Evolutionary conservation across 2,329 filamentous ascomycete genomes (phyloP), one percentile per base, ranked within the genome.

Genomic region (Penicillium sp.): DNA sequence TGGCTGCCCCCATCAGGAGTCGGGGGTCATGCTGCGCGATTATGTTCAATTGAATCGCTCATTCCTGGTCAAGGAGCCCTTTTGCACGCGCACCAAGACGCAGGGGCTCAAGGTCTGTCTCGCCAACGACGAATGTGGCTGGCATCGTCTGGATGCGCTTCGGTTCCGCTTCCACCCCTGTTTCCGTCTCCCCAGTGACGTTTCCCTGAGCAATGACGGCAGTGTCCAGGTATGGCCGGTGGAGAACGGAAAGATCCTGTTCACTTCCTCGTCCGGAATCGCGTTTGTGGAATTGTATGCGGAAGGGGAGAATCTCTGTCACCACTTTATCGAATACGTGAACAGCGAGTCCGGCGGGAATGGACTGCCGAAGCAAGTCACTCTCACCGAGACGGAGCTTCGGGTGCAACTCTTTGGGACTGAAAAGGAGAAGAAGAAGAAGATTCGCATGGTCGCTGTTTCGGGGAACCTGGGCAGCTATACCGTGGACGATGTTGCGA

Each of bases 91-190:
- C 39, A 95, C 89, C 2, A 89, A 88, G 64, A 84, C 85, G 38
- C 89, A 87, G 59, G 90, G 90, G 2, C 70, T 80, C 50, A 85
- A 86, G 4, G 70, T 88, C 5, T 86, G 90, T 37, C 67, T 85
- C 38, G 82, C 81, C 29, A 80, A 83, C 40, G 89, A 96, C 57
- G 93, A 97, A 70, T 95, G 90, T 66, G 78, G 76, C 26, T 97
- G 91, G 91, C 90, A 96, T 68, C 81, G 90, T 49, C 78, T 97
- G 5, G 93, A 97, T 67, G 83, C 83, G 46, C 76, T 98, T 45
- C 86, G 90, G 35, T 95, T 96, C 73, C 84, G 90, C 55, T 86
- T 84, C 57, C 93, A 98, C 63, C 89, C 90, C 4, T 90, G 88
- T 66, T 97, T 98, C 74, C 79, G 84, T 46, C 78, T 95, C 45